Base-by-base conservation (phyloP, 1,284 basidiomycete species). In the Pascua guehoae region DNA sequence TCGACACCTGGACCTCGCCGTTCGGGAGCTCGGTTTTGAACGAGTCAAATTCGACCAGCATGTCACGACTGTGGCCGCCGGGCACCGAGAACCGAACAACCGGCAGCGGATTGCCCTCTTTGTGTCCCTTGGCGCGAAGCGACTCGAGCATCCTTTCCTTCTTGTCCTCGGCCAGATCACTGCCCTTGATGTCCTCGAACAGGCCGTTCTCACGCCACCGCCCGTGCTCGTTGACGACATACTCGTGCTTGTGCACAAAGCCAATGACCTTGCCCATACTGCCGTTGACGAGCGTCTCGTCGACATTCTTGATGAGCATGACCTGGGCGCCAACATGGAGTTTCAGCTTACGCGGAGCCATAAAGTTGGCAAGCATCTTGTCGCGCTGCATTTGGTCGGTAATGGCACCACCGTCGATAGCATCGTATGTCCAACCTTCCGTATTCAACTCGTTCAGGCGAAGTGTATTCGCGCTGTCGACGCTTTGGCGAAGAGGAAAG, bases 401-500 rank as follows among this genome's bases (percentile, higher is more conserved):
- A 32, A 87, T 70, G 0, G 73, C 64, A 5, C 88, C 87, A 5
- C 79, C 76, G 65, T 89, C 88, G 0, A 65, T 58, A 0, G 86
- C 80, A 2, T 47, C 38, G 69, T 80, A 89, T 2, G 72, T 72
- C 55, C 79, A 77, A 52, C 79, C 69, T 12, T 84, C 74, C 0
- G 82, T 67, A 37, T 67, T 66, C 41, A 78, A 66, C 16, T 66
- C 68, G 9, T 63, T 64, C 63, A 96, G 82, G 16, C 91, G 86
- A 4, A 71, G 70, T 15, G 69, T 69, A 75, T 97, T 97, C 8
- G 91, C 84, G 18, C 75, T 74, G 43, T 92, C 88, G 16, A 79
- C 94, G 60, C 97, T 89, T 46, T 91, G 85, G 49, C 95, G 85
- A 4, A 86, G 84, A 11, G 95, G 92, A 75, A 87, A 91, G 84